Conservation (phyloP, 345 rosid genomes). For the Pugionium cornutum region DNA sequence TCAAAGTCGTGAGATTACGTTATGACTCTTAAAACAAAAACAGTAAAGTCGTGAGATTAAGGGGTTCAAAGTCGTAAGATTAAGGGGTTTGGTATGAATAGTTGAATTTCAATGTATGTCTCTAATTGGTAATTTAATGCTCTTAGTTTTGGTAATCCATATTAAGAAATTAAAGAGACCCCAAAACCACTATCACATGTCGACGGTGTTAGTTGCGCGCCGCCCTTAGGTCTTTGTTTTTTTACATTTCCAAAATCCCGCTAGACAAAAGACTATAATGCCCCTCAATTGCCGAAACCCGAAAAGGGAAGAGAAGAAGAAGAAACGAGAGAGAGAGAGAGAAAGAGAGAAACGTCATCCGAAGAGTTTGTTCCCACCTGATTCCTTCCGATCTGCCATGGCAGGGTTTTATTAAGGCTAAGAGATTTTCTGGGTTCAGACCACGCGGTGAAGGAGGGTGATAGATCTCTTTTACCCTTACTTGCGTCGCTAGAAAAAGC, state of each 20-base stretch:
- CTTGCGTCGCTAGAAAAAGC: slow-evolving; percentile 11
- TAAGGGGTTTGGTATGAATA: no score
- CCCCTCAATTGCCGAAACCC: slow-evolving; percentile 27
- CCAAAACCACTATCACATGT: slow-evolving; percentile 25
- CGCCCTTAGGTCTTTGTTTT: slow-evolving; percentile 11
- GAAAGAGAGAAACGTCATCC: slow-evolving; percentile 21
- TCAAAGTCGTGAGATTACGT: no score
- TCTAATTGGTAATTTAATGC: no score
- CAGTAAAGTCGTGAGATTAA: no score
- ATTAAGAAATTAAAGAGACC: no score
- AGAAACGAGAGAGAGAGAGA: slow-evolving; percentile 22
- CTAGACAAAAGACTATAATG: not conserved
- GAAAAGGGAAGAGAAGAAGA: slow-evolving; percentile 14
- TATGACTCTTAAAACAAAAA: no score
- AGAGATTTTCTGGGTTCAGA: not conserved
- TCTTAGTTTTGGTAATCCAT: no score
- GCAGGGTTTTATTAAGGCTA: not conserved
- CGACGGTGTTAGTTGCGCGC: slow-evolving; percentile 29
- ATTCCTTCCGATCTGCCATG: slow-evolving; percentile 35
- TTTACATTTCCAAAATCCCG: slow-evolving; percentile 18
- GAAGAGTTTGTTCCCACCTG: slow-evolving; percentile 20
- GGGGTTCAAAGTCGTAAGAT: no score
- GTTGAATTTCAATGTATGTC: no score
- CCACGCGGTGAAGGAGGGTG: slow-evolving; percentile 17
- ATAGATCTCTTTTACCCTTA: slow-evolving; percentile 27